phyloP scores from a whole-genome alignment of 202 grass and related monocot genomes.

The Carex arenaria region DNA sequence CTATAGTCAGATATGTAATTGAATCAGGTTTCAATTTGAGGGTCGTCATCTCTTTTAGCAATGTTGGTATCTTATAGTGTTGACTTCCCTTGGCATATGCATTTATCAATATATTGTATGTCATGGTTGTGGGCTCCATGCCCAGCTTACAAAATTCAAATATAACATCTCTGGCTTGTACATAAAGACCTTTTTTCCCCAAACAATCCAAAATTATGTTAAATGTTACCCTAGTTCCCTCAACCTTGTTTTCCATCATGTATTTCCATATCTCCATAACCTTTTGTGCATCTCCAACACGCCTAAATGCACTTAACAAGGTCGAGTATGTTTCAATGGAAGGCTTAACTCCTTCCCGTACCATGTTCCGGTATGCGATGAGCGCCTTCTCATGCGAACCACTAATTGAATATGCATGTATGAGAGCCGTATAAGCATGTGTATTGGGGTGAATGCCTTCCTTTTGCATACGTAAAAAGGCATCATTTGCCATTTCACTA shows the following conservation, averaged over 20 bases:
- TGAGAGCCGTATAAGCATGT: constrained; percentile 60
- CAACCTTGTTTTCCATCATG: constrained; percentile 63
- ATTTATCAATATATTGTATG: constrained; percentile 95
- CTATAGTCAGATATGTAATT: constrained; percentile 75
- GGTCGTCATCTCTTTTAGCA: constrained; percentile 71
- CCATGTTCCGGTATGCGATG: constrained; percentile 60
- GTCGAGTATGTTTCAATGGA: constrained; percentile 65
- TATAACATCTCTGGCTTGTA: constrained; percentile 68
- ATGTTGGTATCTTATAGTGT: constrained; percentile 75
- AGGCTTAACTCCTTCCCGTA: constrained; percentile 57
- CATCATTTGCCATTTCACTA: constrained; percentile 71
- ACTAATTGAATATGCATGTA: constrained; percentile 67
- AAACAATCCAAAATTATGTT: constrained; percentile 79
- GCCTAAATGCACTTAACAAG: constrained; percentile 67
- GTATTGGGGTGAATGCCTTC: constrained; percentile 47
- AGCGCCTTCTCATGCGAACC: constrained; percentile 58
- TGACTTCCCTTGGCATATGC: constrained; percentile 85
- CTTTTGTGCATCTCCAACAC: constrained; percentile 54
- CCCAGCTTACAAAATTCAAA: constrained; percentile 70
- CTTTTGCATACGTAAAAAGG: constrained; percentile 70
- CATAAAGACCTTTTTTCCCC: constrained; percentile 80
- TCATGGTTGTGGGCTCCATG: constrained; percentile 59
- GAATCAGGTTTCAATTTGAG: constrained; percentile 73
- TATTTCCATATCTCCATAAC: constrained; percentile 75
- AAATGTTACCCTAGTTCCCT: constrained; percentile 47